A percentile compares a stretch with the other conserved stretches of the same genome.
phyloP scores from a whole-genome alignment of 805 yeast genomes.

The Saccharomycopsis babjevae region DNA sequence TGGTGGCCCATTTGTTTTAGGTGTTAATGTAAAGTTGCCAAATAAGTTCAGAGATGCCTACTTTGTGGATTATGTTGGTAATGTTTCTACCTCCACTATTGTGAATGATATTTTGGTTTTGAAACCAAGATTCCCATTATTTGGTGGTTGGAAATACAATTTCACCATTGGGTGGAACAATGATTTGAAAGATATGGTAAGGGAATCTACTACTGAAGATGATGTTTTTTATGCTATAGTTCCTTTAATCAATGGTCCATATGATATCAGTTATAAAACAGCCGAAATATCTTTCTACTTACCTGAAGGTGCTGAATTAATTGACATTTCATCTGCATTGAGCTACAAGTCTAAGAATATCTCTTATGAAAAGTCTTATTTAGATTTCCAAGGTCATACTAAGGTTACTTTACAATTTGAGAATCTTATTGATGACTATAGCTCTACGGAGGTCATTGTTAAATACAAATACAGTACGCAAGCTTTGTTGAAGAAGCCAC shows the following conservation, averaged over 20 bases:
- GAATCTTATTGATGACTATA: slow-evolving; percentile 62
- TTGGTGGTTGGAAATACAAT: slow-evolving; percentile 94
- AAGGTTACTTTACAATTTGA: slow-evolving; percentile 49
- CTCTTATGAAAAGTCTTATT: slow-evolving; percentile 40
- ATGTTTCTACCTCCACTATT: slow-evolving; percentile 66
- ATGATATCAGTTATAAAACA: slow-evolving; percentile 55
- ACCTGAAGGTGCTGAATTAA: slow-evolving; percentile 74
- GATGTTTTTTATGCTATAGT: slow-evolving; percentile 51
- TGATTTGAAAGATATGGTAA: slow-evolving; percentile 43
- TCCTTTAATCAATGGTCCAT: slow-evolving; percentile 66
- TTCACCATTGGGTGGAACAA: slow-evolving; percentile 93
- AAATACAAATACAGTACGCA: slow-evolving; percentile 49
- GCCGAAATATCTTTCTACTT: slow-evolving; percentile 54
- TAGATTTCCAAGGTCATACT: slow-evolving; percentile 78
- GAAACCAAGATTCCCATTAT: slow-evolving; percentile 85
- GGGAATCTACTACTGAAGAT: slow-evolving; percentile 27
- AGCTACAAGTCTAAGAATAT: slow-evolving; percentile 24
- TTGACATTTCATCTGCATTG: slow-evolving; percentile 50
- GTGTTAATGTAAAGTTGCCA: slow-evolving; percentile 48
- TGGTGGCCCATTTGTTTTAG: slow-evolving; percentile 46
- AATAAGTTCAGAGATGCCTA: slow-evolving; percentile 53
- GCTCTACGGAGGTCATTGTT: slow-evolving; percentile 44
- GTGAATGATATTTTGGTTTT: slow-evolving; percentile 37
- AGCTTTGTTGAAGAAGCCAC: slow-evolving; percentile 54
- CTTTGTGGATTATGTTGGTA: slow-evolving; percentile 84